Base-by-base conservation (phyloP, 371 early-diverging fungal species). In the Apophysomyces elegans region DNA sequence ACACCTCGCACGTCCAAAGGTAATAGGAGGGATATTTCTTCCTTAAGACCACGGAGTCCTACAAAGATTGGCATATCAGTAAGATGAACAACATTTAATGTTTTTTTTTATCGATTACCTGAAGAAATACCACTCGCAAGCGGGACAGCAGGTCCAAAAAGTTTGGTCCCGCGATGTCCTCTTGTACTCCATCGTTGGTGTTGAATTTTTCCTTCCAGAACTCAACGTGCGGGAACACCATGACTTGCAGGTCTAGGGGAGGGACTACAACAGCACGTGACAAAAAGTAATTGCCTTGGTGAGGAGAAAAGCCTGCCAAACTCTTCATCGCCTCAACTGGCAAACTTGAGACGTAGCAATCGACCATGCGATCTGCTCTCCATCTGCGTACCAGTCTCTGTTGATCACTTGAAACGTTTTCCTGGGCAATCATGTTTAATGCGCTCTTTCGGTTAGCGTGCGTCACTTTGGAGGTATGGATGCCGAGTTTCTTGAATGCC, bases 331-430 rank as follows among this genome's bases (percentile, higher is more conserved):
- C 26, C 21, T 58, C 63, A 9, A 67, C 54, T 13, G 59, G 67
- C 4, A 67, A 18, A 21, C 58, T 50, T 8, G 63, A 62, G 0
- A 66, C 43, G 44, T 66, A 61, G 18, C 61, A 66, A 0, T 62
- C 66, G 0, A 66, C 56, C 56, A 61, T 66, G 9, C 61, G 41
- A 36, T 66, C 66, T 8, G 57, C 57, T 1, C 61, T 62, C 66
- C 61, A 66, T 43, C 61, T 41, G 1, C 61, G 62, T 7, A 56
- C 66, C n/a, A 2, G 54, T 13, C 57, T 16, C 35, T 66, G 45
- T 12, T 66, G 61, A 11, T 61, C 66, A 9, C 43, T 18, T 7
- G 61, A 43, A 7, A 61, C 57, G 21, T 36, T 36, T 9, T 66
- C 57, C 16, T 66, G 61, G 11, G 43, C 57, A 56, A 66, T 43